Evolutionary conservation across 1,139 yeast species (phyloP).

Genomic region (Yueomyces sp.): DNA sequence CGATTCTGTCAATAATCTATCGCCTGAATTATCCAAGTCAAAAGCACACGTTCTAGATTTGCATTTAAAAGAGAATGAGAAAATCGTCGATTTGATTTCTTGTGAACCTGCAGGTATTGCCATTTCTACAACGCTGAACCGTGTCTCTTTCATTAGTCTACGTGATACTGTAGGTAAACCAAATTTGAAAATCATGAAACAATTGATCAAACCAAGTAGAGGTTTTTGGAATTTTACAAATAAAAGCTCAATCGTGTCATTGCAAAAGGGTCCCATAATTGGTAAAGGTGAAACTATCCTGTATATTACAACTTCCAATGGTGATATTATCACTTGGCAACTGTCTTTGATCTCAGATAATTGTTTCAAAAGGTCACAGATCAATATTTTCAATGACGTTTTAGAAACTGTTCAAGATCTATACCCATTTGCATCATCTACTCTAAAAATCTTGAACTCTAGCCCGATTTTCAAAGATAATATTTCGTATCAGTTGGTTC

Average conservation of each 20-base stretch:
- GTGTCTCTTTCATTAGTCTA: conserved; percentile 50
- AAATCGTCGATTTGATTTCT: conserved; percentile 43
- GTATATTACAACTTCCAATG: conserved; percentile 29
- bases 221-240: conserved; percentile 17
- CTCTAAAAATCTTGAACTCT: conserved; percentile 42
- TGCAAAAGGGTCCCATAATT: conserved; percentile 42
- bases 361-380: conserved; percentile 27
- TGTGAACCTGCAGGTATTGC: conserved; percentile 69
- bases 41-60: conserved; percentile 23
- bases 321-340: conserved; percentile 35
- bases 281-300: conserved; percentile 41
- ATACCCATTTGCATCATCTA: conserved; percentile 31
- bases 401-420: conserved; percentile 29
- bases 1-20: conserved; percentile 26
- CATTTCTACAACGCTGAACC: conserved; percentile 56
- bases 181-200: conserved; percentile 24
- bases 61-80: conserved; percentile 39
- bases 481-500: conserved; percentile 34
- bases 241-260: conserved; percentile 42
- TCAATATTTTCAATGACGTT: conserved; percentile 26
- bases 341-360: conserved; percentile 33
- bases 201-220: conserved; percentile 22
- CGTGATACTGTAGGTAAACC: conserved; percentile 64
- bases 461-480: conserved; percentile 26
- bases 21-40: conserved; percentile 18